Evolutionary conservation across 345 rosid species (phyloP).

Genomic region (Salix suchowensis): DNA sequence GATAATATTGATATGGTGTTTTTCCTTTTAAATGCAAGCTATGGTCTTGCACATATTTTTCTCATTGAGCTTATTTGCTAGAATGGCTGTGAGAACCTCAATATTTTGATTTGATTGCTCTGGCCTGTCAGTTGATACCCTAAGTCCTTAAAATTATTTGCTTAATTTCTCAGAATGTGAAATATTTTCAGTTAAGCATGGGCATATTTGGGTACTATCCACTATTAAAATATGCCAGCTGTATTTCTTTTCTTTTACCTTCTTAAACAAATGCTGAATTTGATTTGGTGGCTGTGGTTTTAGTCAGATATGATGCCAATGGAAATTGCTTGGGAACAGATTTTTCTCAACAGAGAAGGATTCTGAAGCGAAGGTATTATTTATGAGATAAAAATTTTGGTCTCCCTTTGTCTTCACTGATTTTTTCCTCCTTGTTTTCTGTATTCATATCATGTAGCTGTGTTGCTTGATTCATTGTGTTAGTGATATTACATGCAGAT

Average conservation of each 20-base stretch:
- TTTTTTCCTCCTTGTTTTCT: not conserved
- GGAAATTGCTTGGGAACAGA: conserved; percentile 62
- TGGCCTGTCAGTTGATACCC: not conserved
- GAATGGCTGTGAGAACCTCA: not conserved
- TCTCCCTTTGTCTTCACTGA: not conserved
- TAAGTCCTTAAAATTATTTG: not conserved
- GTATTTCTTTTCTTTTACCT: conserved; percentile 1
- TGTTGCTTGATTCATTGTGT: not conserved
- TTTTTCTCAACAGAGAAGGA: conserved; percentile 64
- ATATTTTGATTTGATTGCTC: not conserved
- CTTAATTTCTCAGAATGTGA: not conserved
- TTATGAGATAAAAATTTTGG: not conserved
- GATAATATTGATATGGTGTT: not conserved
- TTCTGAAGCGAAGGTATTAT: conserved; percentile 78
- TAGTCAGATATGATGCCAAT: conserved; percentile 87
- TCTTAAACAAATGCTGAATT: not conserved
- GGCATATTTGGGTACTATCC: not conserved
- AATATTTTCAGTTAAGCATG: not conserved
- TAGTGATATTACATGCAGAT: conserved; percentile 44
- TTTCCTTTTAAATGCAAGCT: not conserved
- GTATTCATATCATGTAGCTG: not conserved
- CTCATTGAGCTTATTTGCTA: not conserved
- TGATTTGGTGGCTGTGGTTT: conserved; percentile 27
- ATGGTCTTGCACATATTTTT: not conserved
- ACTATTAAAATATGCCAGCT: not conserved